A percentile compares a stretch with the other conserved stretches of the same genome.
phyloP scores from a whole-genome alignment of 495 filamentous ascomycete genomes.

The Hypoxylon cercidicola region DNA sequence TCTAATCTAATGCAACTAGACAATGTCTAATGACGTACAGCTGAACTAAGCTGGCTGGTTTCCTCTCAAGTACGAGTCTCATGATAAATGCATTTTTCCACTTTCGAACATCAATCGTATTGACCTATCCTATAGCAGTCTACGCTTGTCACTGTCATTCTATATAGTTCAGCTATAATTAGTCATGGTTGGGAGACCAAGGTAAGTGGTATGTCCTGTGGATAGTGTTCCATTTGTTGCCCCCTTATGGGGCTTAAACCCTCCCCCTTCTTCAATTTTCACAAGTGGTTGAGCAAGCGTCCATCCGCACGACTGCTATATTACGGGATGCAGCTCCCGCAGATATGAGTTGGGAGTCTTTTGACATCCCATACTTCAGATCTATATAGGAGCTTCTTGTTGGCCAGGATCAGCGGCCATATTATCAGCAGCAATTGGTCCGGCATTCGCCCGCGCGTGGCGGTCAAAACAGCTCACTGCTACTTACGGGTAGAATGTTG shows the following conservation, averaged over 20 bases:
- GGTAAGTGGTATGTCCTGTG: constrained; percentile 26
- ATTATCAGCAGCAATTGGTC: constrained; percentile 33
- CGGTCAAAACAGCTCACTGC: constrained; percentile 31
- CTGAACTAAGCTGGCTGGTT: constrained; percentile 17
- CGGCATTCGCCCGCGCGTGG: constrained; percentile 29
- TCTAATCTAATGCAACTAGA: constrained; percentile 31
- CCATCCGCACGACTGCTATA: constrained; percentile 28
- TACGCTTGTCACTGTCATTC: neutral
- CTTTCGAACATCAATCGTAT: constrained; percentile 2
- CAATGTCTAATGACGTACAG: constrained; percentile 19
- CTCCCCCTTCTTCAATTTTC: constrained; percentile 7
- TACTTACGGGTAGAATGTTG: constrained; percentile 12
- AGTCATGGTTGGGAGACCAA: constrained; percentile 25
- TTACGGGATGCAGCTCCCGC: constrained; percentile 27
- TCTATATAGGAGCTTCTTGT: constrained; percentile 24
- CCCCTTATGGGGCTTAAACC: constrained; percentile 31
- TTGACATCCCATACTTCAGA: constrained; percentile 23
- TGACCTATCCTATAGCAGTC: constrained; percentile 4
- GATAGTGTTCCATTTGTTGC: constrained; percentile 34
- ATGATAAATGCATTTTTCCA: constrained; percentile 1
- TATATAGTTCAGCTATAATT: constrained; percentile 19
- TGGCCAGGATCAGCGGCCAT: constrained; percentile 24
- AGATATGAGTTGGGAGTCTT: constrained; percentile 14
- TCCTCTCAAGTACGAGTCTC: constrained; percentile 17
- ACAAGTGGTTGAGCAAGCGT: constrained; percentile 27